Conservation (phyloP, 139 green algal species). For the Penium margaritaceum region DNA sequence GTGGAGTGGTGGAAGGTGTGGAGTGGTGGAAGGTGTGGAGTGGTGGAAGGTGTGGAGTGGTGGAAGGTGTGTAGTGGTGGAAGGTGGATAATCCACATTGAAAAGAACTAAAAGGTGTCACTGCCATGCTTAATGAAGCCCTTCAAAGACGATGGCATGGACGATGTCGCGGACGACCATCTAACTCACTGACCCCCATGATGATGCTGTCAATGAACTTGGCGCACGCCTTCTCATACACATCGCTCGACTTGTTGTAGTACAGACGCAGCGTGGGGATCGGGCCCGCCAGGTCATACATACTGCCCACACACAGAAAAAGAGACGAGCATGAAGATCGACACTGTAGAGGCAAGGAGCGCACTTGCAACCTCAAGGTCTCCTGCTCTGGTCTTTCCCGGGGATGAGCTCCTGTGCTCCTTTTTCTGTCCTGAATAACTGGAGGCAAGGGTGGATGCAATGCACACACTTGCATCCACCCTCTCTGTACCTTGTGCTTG, state of each 20-base stretch:
- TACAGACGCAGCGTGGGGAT: constrained; percentile 19
- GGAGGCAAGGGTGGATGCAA: too few species aligned
- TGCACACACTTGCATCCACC: too few species aligned
- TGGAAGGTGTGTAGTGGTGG: background rate
- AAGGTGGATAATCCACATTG: too few species aligned
- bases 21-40: background rate
- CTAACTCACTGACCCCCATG: background rate
- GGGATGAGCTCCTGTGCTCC: too few species aligned
- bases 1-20: background rate
- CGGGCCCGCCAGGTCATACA: constrained; percentile 19
- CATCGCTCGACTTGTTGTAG: constrained; percentile 36
- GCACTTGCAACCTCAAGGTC: too few species aligned
- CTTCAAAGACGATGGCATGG: too few species aligned
- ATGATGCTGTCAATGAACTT: constrained; percentile 30
- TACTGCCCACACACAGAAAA: too few species aligned
- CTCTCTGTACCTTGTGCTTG: too few species aligned
- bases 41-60: background rate
- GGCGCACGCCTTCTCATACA: constrained; percentile 33
- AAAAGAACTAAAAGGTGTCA: background rate
- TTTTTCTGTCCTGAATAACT: too few species aligned
- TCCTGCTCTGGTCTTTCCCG: too few species aligned
- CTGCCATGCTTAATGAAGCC: background rate
- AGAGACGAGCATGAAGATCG: too few species aligned
- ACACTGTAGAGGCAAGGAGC: too few species aligned
- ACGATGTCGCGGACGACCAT: background rate